Base-by-base conservation (phyloP, 345 rosid species). In the Combretum micranthum region DNA sequence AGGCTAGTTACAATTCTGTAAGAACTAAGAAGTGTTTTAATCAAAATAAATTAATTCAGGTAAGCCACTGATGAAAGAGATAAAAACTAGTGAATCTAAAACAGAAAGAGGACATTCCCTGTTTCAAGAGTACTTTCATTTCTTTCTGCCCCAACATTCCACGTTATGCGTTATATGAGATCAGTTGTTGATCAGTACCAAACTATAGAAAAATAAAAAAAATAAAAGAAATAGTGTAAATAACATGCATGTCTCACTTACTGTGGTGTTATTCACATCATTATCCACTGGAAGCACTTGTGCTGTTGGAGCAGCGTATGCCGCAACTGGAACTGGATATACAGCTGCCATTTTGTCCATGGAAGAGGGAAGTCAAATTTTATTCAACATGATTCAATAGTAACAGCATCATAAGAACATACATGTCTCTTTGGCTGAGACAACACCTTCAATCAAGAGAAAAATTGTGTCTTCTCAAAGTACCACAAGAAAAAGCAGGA, bases 241-340 rank as follows among this genome's bases (percentile, higher is more conserved):
- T 39, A 60, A 13, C 20, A 1, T 25, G 39, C 15, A 44, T 42
- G 23, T 45, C 51, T 52, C 63, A 70, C 95, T 77, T 79, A 88
- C 96, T 1, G 99, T 93, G 9, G 92, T 83, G 72, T 91, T 89
- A 17, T 82, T 87, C 57, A 72, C 46, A 62, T 89, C 99, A 72
- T 51, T 80, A 62, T 89, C 92, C 47, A 77, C 72, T 62, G 87
- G 78, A 69, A 80, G 82, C 66, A 68, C 84, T 21, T 73, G 88
- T 51, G 64, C 83, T 3, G 87, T 84, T 57, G 89, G 88, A 50
- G 86, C 53, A 50, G 78, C 25, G 44, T 92, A 88, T 16, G 93
- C 81, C 42, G 85, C 61, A 59, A 67, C 81, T 22, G 90, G 91
- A 59, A 67, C 81, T 22, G 90, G 91, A 60, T 83, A 83, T 23